These are phyloP conservation scores for Xylaria sp. DNA, from an alignment of 2,329 filamentous ascomycete genomes.

Conservation along the genomic window DNA sequence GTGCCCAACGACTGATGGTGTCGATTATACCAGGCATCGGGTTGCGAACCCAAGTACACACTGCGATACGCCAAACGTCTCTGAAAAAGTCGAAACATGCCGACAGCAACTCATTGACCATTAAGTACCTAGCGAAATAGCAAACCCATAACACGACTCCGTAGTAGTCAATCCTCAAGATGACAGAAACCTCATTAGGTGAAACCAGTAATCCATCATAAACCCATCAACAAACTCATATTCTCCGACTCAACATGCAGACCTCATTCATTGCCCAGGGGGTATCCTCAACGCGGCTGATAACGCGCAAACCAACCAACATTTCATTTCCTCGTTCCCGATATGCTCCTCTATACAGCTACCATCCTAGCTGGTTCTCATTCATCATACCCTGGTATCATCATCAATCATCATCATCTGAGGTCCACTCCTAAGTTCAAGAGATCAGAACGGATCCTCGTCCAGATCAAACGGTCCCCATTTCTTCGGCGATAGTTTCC, in stretches of 20 bases:
- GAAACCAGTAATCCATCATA: not conserved
- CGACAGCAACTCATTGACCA: not conserved
- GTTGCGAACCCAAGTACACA: no score
- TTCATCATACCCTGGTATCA: no score
- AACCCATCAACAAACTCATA: conserved; percentile 1
- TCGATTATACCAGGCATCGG: no score
- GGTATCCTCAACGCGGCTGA: conserved; percentile 17
- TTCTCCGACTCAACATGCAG: not conserved
- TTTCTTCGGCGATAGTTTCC: conserved; percentile 43
- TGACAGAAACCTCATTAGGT: conserved; percentile 7
- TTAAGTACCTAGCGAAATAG: not conserved
- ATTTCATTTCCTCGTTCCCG: conserved; percentile 1
- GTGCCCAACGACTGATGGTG: no score
- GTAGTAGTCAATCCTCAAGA: no score
- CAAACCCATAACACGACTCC: not conserved
- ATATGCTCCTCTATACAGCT: not conserved
- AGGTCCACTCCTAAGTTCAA: not conserved
- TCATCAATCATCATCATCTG: no score
- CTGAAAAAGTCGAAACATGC: not conserved
- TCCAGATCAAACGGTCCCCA: conserved; percentile 41
- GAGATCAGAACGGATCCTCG: conserved; percentile 36
- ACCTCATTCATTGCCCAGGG: conserved; percentile 8
- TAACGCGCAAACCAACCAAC: conserved; percentile 3
- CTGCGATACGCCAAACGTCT: no score
- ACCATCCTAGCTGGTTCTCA: no score